A percentile compares a stretch with the other conserved stretches of the same genome.
Conservation (phyloP, 768 basidiomycete genomes). For the Wakefieldia striispora region DNA sequence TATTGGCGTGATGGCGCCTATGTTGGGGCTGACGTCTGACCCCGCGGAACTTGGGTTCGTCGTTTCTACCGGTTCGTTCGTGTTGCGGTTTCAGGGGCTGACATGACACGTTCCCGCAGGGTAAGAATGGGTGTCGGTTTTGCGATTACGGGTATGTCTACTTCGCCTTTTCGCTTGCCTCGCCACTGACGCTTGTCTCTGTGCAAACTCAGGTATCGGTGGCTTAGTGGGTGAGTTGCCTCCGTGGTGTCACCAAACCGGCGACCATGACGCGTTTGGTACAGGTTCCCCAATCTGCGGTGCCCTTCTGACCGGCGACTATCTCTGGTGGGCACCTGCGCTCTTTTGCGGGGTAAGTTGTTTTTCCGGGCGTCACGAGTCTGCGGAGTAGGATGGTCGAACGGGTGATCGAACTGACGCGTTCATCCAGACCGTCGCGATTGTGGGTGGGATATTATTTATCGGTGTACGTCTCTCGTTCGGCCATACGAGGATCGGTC, state of each 20-base stretch:
- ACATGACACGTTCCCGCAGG: conserved; percentile 6
- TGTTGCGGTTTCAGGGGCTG: not conserved
- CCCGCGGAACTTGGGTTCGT: conserved; percentile 52
- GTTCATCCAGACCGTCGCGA: conserved; percentile 6
- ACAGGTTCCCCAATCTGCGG: conserved; percentile 57
- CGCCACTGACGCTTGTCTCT: not conserved
- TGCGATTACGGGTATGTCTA: conserved; percentile 36
- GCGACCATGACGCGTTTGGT: conserved; percentile 10
- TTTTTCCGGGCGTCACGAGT: no score
- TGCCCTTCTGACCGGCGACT: conserved; percentile 46
- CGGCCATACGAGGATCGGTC: not conserved
- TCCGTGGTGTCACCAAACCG: not conserved
- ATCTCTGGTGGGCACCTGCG: conserved; percentile 57
- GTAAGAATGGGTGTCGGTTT: conserved; percentile 48
- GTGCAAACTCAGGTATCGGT: conserved; percentile 19
- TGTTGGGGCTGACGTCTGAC: conserved; percentile 45
- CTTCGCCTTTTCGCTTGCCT: not conserved
- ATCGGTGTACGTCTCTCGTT: conserved; percentile 13
- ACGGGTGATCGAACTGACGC: not conserved
- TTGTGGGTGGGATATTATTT: conserved; percentile 7
- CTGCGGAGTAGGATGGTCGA: no score
- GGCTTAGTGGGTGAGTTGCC: conserved; percentile 16
- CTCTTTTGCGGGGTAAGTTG: conserved; percentile 45
- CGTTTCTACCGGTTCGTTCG: conserved; percentile 6
- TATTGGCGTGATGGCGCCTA: conserved; percentile 40